Conservation (phyloP, 2,329 filamentous ascomycete genomes). For the Corinectria fuckeliana region DNA sequence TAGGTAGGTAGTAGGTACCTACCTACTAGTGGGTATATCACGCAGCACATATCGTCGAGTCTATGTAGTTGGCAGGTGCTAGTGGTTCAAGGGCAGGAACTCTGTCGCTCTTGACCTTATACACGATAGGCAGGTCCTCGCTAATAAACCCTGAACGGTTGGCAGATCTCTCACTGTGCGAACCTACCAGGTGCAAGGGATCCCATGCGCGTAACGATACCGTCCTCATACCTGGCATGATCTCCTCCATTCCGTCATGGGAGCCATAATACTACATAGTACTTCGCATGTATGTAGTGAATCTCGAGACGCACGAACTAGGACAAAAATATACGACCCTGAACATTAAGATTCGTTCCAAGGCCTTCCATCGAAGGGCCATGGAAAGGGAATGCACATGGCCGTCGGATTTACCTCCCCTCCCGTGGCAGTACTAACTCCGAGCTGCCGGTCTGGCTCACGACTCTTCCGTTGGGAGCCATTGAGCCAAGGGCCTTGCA, state of each 20-base stretch:
- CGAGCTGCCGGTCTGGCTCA: background rate
- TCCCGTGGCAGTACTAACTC: background rate
- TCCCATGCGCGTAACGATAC: no score
- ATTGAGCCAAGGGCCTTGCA: background rate
- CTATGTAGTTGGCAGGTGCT: background rate
- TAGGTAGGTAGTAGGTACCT: no score
- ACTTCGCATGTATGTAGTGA: no score
- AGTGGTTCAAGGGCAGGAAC: background rate
- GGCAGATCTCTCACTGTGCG: no score
- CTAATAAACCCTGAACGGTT: background rate
- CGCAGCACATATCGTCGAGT: background rate
- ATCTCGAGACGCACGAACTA: no score
- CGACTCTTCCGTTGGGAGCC: background rate
- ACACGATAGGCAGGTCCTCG: background rate
- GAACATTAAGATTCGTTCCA: background rate
- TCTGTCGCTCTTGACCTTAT: slow-evolving; percentile 2
- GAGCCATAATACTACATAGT: no score
- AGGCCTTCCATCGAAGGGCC: background rate
- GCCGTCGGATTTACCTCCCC: background rate
- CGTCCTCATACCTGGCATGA: no score
- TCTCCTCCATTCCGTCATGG: background rate
- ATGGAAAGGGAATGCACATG: background rate
- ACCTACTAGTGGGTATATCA: no score
- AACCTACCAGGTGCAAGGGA: no score
- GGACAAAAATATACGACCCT: background rate